Percentiles rank a stretch among this genome's conserved stretches.
phyloP scores from a whole-genome alignment of 2,329 filamentous ascomycete species.

The Fusarium annulatum region DNA sequence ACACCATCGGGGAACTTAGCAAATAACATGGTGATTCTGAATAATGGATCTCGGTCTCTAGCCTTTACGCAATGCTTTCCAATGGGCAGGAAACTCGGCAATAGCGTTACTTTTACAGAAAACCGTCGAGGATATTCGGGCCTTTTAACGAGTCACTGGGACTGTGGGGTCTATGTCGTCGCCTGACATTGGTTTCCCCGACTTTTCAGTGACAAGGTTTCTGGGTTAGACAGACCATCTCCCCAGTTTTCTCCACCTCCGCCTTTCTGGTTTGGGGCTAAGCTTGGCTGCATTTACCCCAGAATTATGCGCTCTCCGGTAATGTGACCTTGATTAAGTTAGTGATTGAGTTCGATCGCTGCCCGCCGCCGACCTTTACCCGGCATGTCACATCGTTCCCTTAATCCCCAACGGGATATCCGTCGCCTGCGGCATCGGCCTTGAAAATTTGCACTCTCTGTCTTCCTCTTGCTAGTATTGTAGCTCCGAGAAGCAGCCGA shows the following conservation, averaged over 20 bases:
- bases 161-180: not conserved
- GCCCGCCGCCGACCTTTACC: not conserved
- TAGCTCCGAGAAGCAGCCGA: not conserved
- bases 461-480: rapidly evolving
- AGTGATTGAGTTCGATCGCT: not conserved
- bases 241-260: slow-evolving; percentile 10
- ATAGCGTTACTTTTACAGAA: not conserved
- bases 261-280: not conserved
- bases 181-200: not conserved
- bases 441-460: not conserved
- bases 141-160: slow-evolving; percentile 9
- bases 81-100: not conserved
- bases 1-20: not conserved
- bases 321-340: not conserved
- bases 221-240: not conserved
- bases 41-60: not conserved
- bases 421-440: not conserved
- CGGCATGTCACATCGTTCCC: not conserved
- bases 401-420: not conserved
- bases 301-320: not conserved
- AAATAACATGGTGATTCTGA: not conserved
- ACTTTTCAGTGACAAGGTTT: not conserved
- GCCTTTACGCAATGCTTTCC: slow-evolving; percentile 4
- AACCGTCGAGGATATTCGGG: not conserved
- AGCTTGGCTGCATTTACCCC: slow-evolving; percentile 8